Base-by-base conservation (phyloP, 768 basidiomycete genomes). In the Pholiota conissans region DNA sequence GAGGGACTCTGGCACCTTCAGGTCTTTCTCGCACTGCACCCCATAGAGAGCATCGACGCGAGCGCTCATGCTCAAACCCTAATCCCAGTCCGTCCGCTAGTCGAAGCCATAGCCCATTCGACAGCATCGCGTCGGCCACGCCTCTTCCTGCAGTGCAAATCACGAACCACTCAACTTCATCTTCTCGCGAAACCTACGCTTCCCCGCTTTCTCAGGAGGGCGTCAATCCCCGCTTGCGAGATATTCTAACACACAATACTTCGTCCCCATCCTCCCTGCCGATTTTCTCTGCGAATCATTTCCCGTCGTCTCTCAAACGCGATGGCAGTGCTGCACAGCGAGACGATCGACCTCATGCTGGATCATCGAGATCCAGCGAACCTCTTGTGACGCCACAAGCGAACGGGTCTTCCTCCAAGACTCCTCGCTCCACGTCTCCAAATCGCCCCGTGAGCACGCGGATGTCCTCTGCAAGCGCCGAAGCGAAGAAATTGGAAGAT, bases 401-500 rank as follows among this genome's bases (percentile, higher is more conserved):
- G 29, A 24, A 32, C 22, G 22, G 20, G 20, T 53, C 46, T 9
- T 52, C 46, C 34, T 56, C 13, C 46, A 56, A 27, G 42, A 48
- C 55, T 14, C 61, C 65, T 69, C 69, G 34, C 49, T 51, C 63
- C 22, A 49, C 35, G 18, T 47, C 42, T 29, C 40, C 28, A 26
- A 39, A 32, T 26, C 51, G 24, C 27, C 34, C 16, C 29, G 53
- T 54, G 8, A 18, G 29, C 28, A 40, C 18, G 10, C 40, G 53
- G 52, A 32, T 67, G 26, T 81, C 81, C 22, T 76, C 76, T 51
- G 84, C 84, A 9, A 84, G 83, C 56, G 76, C 76, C 35, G 81
- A 76, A 49, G 84, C 84, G 4, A 76, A 79, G 72, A 81, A 78
- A 14, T 64, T 83, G 24, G 83, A 84, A 64, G 80, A 74, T 55